Conservation (phyloP, 495 filamentous ascomycete species). For the Aspergillus conjunctus region DNA sequence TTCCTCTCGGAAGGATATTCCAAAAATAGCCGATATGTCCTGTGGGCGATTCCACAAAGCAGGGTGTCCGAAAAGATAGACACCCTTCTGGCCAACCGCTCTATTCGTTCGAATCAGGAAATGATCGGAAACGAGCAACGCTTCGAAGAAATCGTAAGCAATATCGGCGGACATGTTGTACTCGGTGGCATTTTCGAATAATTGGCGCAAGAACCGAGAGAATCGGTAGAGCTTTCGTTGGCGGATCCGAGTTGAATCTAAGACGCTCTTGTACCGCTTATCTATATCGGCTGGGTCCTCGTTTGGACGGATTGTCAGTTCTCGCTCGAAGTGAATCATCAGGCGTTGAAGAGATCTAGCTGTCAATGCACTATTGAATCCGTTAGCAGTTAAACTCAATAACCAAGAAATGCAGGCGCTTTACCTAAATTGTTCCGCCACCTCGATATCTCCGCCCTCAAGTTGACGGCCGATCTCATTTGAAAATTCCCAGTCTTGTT, state of each 20-base stretch:
- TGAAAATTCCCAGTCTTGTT: slow-evolving; percentile 96
- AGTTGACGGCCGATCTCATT: slow-evolving; percentile 88
- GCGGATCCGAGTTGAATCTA: slow-evolving; percentile 93
- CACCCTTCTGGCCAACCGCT: slow-evolving; percentile 64
- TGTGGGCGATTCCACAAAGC: slow-evolving; percentile 69
- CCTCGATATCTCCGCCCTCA: slow-evolving; percentile 90
- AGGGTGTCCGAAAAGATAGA: slow-evolving; percentile 84
- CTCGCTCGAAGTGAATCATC: slow-evolving; percentile 87
- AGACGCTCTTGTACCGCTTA: slow-evolving; percentile 89
- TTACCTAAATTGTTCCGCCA: slow-evolving; percentile 95
- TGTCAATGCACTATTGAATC: slow-evolving; percentile 67
- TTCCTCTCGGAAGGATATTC: slow-evolving; percentile 83
- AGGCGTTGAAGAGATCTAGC: slow-evolving; percentile 86
- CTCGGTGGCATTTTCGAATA: slow-evolving; percentile 95
- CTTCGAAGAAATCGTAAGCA: slow-evolving; percentile 73
- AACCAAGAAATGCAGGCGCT: slow-evolving; percentile 4
- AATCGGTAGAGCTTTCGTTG: slow-evolving; percentile 88
- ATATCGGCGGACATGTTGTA: slow-evolving; percentile 73
- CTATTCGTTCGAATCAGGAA: slow-evolving; percentile 68
- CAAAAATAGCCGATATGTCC: slow-evolving; percentile 82
- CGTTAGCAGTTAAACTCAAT: slow-evolving; percentile 26
- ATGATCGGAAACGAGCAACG: slow-evolving; percentile 82
- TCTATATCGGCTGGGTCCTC: slow-evolving; percentile 88
- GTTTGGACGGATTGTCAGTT: slow-evolving; percentile 78
- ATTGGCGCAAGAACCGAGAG: slow-evolving; percentile 80